A percentile compares a stretch with the other conserved stretches of the same genome.
phyloP scores from a whole-genome alignment of 2,329 filamentous ascomycete genomes.

The Pseudomassariella vexata region DNA sequence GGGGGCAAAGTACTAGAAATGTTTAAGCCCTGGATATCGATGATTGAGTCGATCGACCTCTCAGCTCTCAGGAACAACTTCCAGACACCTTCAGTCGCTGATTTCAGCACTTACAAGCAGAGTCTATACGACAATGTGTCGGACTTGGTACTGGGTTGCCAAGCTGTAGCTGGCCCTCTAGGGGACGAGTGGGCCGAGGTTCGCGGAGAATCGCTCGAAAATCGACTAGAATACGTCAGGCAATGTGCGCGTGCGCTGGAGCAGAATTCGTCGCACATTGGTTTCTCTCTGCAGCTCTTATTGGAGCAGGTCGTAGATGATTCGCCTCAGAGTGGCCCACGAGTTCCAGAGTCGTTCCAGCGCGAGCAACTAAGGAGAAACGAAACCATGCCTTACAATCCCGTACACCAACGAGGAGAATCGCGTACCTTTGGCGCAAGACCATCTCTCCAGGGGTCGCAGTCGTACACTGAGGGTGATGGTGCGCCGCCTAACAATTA shows the following conservation, averaged over 20 bases:
- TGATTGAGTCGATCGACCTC: constrained; percentile 88
- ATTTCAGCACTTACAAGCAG: constrained; percentile 89
- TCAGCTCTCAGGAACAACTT: constrained; percentile 71
- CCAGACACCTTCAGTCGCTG: constrained; percentile 77
- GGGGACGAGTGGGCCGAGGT: constrained; percentile 94
- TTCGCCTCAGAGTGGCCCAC: constrained; percentile 29
- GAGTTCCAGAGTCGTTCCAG: constrained; percentile 22
- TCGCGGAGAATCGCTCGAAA: constrained; percentile 84
- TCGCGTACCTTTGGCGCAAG: constrained; percentile 40
- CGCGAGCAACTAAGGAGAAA: constrained; percentile 50
- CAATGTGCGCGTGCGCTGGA: constrained; percentile 75
- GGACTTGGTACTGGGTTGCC: constrained; percentile 80
- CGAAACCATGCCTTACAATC: constrained; percentile 52
- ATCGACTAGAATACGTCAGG: constrained; percentile 74
- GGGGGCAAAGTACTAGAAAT: constrained; percentile 78
- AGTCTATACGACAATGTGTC: constrained; percentile 89
- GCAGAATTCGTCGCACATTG: constrained; percentile 79
- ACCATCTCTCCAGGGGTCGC: constrained; percentile 45
- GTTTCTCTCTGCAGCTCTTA: constrained; percentile 80
- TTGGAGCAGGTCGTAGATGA: constrained; percentile 70
- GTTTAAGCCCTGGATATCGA: constrained; percentile 83
- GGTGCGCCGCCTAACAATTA: constrained; percentile 46
- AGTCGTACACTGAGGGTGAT: constrained; percentile 62
- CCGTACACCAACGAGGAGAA: constrained; percentile 50
- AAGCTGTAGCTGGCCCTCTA: constrained; percentile 84